Evolutionary conservation across 2,329 filamentous ascomycete species (phyloP).

Genomic region (Aschersonia sp.): DNA sequence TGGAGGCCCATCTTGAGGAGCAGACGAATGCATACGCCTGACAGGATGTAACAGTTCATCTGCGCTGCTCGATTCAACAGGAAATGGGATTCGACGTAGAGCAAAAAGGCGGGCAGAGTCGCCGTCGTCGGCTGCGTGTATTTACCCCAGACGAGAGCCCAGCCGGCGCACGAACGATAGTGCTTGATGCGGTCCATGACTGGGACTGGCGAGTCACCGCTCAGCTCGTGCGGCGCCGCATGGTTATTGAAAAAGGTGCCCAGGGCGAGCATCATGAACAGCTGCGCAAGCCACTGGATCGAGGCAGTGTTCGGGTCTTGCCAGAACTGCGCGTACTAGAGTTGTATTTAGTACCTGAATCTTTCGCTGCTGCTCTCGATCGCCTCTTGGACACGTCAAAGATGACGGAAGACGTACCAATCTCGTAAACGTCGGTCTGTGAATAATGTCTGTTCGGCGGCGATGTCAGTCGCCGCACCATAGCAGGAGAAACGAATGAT

Average conservation of each 20-base stretch:
- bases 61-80: constrained; percentile 33
- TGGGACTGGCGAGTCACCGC: constrained; percentile 22
- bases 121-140: constrained; percentile 33
- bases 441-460: constrained; percentile 28
- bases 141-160: constrained; percentile 33
- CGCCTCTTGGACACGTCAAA: background rate
- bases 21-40: constrained; percentile 33
- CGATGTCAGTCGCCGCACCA: constrained; percentile 2
- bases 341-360: background rate
- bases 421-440: constrained; percentile 35
- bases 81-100: constrained; percentile 40
- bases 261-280: constrained; percentile 32
- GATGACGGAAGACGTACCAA: constrained; percentile 13
- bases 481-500: background rate
- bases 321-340: constrained; percentile 35
- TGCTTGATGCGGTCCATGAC: constrained; percentile 29
- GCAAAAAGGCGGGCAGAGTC: constrained; percentile 34
- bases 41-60: constrained; percentile 39
- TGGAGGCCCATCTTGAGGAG: constrained; percentile 46
- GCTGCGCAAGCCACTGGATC: constrained; percentile 33
- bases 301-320: constrained; percentile 22
- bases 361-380: too few species aligned
- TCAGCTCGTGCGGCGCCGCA: constrained; percentile 27
- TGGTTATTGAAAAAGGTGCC: constrained; percentile 30
- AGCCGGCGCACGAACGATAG: constrained; percentile 35